A percentile compares a stretch with the other conserved stretches of the same genome.
phyloP scores from a whole-genome alignment of 2,329 filamentous ascomycete species.

The Xylaria sp. region DNA sequence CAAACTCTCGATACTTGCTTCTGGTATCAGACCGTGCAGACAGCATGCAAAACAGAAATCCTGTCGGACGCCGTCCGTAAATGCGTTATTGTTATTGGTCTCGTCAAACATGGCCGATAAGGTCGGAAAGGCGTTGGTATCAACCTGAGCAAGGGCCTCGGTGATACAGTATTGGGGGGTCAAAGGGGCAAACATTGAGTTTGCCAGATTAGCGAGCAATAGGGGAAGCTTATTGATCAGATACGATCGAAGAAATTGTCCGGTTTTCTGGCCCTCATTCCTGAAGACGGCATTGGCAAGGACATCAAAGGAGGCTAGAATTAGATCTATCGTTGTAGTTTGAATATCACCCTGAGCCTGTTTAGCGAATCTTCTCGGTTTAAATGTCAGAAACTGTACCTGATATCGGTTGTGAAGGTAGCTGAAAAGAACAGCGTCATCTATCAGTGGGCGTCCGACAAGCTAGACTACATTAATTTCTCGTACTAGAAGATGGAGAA shows the following conservation, averaged over 20 bases:
- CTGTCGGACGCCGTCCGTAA: conserved; percentile 68
- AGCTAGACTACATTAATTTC: conserved; percentile 65
- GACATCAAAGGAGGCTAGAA: conserved; percentile 89
- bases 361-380: conserved; percentile 46
- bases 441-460: conserved; percentile 82
- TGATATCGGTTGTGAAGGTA: conserved; percentile 88
- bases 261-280: conserved; percentile 65
- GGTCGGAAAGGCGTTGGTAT: conserved; percentile 78
- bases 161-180: conserved; percentile 76
- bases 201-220: conserved; percentile 62
- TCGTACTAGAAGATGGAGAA: background rate
- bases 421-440: conserved; percentile 80
- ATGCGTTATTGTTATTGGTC: conserved; percentile 66
- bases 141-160: conserved; percentile 81
- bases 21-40: conserved; percentile 84
- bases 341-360: conserved; percentile 75
- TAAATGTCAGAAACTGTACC: conserved; percentile 55
- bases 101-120: conserved; percentile 69
- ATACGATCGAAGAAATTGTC: conserved; percentile 85
- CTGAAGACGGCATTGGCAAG: conserved; percentile 86
- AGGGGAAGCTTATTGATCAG: conserved; percentile 76
- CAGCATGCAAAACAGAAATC: conserved; percentile 93
- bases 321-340: conserved; percentile 80
- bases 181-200: conserved; percentile 79
- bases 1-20: conserved; percentile 80